Base-by-base conservation (phyloP, 2,329 filamentous ascomycete genomes). In the Curvularia lunata region DNA sequence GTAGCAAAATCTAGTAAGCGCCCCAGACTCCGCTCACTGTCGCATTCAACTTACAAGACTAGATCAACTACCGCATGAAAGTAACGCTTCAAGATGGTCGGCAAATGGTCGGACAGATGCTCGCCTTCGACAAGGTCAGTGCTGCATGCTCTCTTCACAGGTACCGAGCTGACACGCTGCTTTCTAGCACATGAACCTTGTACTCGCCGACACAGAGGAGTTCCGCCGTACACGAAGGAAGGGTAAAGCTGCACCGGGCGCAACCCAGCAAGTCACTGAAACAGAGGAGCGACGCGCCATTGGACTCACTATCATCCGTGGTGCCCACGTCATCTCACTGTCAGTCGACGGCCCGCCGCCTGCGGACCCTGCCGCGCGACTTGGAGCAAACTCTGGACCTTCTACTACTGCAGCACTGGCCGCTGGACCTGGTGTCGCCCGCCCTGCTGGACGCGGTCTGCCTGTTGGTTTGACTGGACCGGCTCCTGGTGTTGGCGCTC, bases 1-100 rank as follows among this genome's bases (percentile, higher is more conserved):
- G 54, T 79, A 88, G 86, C 82, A 85, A 86, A 87, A 87, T 76
- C 82, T 87, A 76, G 86, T 88, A 83, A 81, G 84, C 80, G 59
- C 65, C 55, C 67, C 64, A 65, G 55, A 52, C 42, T 52, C 58
- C 47, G 52, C 52, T 48, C 60, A 48, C 42, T 56, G 40, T 42
- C 54, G 54, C 63, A 54, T 52, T 56, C 37, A 54, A 63, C 62
- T 71, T 57, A 75, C 68, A 59, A 38, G 45, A 19, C 47, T 65
- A 98, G 95, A 96, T 99, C 85, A 98, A 99, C 84, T 98, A 96
- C 85, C 92, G 94, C 80, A 98, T 99, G 93, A 90, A 94, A 77
- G 90, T 97, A 65, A 98, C 93, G 55, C 85, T 99, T 78, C 92
- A 91, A 75, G 95, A 99, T 82, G 92, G 92, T 65, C 89, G 95